Base-by-base conservation (phyloP, 2,329 filamentous ascomycete species). In the Cercospora sp. region DNA sequence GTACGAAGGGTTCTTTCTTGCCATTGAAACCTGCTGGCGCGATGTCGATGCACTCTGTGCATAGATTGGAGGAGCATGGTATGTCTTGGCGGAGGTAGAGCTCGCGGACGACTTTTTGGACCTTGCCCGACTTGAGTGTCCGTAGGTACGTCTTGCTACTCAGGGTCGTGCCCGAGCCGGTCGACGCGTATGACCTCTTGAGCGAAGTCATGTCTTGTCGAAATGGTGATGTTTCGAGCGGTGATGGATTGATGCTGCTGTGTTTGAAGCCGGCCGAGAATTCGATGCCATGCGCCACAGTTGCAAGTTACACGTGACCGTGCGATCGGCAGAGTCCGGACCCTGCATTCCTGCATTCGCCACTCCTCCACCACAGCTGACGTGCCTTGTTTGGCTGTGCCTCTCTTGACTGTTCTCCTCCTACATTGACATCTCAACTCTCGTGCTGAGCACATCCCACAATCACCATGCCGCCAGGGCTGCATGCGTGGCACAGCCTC, bases 51-150 rank as follows among this genome's bases (percentile, higher is more conserved):
- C 95, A 99, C 76, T 81, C 82, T 70, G 86, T 86, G 83, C 95
- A 99, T 55, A 99, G 84, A 80, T 90, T 91, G 28, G 94, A 98
- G 37, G 94, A 97, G 83, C 95, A 99, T 61, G 95, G 94, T 77
- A 99, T 98, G 80, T 99, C 95, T 82, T 94, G 92, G 80, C 95
- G 89, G 70, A 99, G 86, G 81, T 99, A 99, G 71, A 98, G 87
- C 84, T 99, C 95, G 76, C 94, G 89, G 73, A 99, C 95, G 77
- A 99, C 96, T 85, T 99, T 99, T 81, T 98, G 95, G 69, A 98
- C 94, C 83, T 97, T 97, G 81, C 95, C 95, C 80, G 89, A 95
- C 81, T 92, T 94, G 59, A 94, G 97, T 28, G 95, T 97, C 69
- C 95, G 88, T 71, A 99, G 92, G 78, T 96, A 99, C 75, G 96